These are phyloP conservation scores for Chlorella vulgaris DNA, from an alignment of 139 green algal genomes.

Conservation along the genomic window DNA sequence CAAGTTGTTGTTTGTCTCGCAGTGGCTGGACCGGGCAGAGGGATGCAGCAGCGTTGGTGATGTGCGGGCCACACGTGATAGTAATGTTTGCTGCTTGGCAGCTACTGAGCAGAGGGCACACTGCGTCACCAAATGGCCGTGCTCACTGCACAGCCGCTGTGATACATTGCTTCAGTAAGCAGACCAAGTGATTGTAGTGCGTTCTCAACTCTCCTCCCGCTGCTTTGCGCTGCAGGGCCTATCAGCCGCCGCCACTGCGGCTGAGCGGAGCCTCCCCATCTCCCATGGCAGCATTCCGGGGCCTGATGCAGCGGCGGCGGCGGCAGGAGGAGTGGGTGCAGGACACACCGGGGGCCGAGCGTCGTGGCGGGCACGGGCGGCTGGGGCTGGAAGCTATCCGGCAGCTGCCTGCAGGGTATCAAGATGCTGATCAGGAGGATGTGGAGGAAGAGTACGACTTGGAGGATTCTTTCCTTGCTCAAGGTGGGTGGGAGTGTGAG, in stretches of 20 bases:
- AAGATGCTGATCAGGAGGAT: not conserved
- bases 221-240: constrained; percentile 1
- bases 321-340: constrained; percentile 1
- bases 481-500: not conserved
- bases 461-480: constrained; percentile 34
- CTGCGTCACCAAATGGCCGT: too few species aligned
- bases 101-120: too few species aligned
- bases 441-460: constrained; percentile 24
- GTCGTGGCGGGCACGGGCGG: not conserved
- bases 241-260: not conserved
- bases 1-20: too few species aligned
- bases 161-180: too few species aligned
- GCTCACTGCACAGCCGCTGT: too few species aligned
- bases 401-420: not conserved
- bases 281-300: constrained; percentile 3
- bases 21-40: too few species aligned
- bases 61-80: too few species aligned
- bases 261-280: not conserved
- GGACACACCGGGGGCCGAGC: constrained; percentile 13
- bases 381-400: not conserved
- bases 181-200: too few species aligned
- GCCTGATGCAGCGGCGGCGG: not conserved
- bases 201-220: too few species aligned
- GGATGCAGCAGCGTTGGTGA: too few species aligned
- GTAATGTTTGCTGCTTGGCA: too few species aligned